Base-by-base conservation (phyloP, 1,284 basidiomycete species). In the Cutaneotrichosporon sp. region DNA sequence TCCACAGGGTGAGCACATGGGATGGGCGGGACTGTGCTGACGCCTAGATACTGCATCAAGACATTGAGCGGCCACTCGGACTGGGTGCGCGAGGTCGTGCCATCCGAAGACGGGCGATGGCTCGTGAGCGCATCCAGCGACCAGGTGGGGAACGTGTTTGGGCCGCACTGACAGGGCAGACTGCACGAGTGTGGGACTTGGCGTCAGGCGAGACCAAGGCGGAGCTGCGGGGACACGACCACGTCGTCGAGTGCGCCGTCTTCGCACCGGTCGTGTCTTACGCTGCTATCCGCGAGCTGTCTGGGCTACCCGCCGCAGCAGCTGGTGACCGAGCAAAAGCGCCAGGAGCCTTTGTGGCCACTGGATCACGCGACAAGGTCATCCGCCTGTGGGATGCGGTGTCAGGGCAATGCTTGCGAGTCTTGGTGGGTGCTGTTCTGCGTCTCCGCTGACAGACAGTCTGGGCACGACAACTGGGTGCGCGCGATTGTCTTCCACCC, bases 181-280 rank as follows among this genome's bases (percentile, higher is more conserved):
- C 91, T 31, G 87, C 89, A 33, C 84, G 90, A 25, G 82, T 95
- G 66, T 92, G 89, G 86, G 91, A 95, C 69, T 82, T 87, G 0
- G 77, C 86, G 54, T 86, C 85, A 9, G 91, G 90, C 20, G 87
- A 91, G 72, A 86, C 86, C 38, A 93, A 92, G 76, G 82, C 85
- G 71, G 91, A 94, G 69, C 82, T 95, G 71, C 83, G 92, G 58
- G 92, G 91, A 0, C 93, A 95, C 73, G 92, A 93, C 54, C 88
- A 95, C 75, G 89, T 91, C 22, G 86, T 95, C 16, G 91, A 95
- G 75, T 87, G 86, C 43, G 88, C 89, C 14, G 86, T 87, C 10
- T 95, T 95, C 74, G 91, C 91, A 9, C 93, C 93, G 1, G 77
- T 86, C 8, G 80, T 84, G 18, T 84, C 91, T 10, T 91, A 92